Evolutionary conservation across 768 basidiomycete species (phyloP), one percentile per base, ranked within the genome.

Genomic region (Amanita rimosa): DNA sequence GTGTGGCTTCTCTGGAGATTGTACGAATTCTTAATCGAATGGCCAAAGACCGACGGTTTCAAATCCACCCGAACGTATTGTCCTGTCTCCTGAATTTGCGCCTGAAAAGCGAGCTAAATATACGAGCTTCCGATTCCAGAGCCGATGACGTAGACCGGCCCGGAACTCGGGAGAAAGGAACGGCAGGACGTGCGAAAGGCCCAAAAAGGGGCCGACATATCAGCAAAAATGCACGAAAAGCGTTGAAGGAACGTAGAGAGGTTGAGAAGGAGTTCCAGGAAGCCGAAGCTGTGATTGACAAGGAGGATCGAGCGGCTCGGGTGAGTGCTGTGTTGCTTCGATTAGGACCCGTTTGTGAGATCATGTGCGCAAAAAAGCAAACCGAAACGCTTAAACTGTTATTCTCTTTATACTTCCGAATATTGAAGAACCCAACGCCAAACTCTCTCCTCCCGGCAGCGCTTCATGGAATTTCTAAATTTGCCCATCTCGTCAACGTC

Each of bases 301-400:
- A 81, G 59, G 92, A 97, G 66, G 93, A 96, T 58, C 79, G 89
- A 54, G 82, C 83, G 21, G 69, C 70, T 40, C 84, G 78, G 53
- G 93, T 95, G 59, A 66, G 88, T 74, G 43, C 51, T 34, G 41
- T 51, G 14, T 34, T 36, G 48, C 13, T 37, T 24, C 21, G 19
- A 31, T 3, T n/a, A n/a, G 37, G 4, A 24, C 4, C 16, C 33
- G 45, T 49, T 41, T 47, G 42, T 53, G 54, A 48, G 6, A 38
- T 38, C 6, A 14, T 9, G n/a, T 19, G n/a, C 22, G 24, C 21
- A 19, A 39, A 96, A 19, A 39, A 96, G 93, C 94, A 96, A 74
- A 98, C 94, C 16, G 96, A 99, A 71, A 97, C 95, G 44, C 74
- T 99, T 56, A 98, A 99, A 64, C 81, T 97, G 54, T 75, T 98